phyloP scores from a whole-genome alignment of 1,139 yeast species.

The Hemisphaericaspora xylanilytica region DNA sequence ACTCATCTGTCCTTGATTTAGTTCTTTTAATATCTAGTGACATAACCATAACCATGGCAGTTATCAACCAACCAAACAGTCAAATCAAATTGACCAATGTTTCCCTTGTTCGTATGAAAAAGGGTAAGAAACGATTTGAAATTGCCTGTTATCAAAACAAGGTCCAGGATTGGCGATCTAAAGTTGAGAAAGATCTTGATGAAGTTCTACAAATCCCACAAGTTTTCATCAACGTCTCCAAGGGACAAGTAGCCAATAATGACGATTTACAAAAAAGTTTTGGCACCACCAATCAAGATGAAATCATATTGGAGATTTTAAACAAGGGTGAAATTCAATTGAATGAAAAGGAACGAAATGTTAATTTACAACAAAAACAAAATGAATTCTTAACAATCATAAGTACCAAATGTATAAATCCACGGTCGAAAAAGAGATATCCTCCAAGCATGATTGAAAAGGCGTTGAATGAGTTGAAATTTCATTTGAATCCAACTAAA shows the following conservation, averaged over 20 bases:
- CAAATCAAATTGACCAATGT: constrained; percentile 92
- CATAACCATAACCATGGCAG: constrained; percentile 40
- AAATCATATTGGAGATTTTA: constrained; percentile 74
- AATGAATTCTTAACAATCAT: constrained; percentile 82
- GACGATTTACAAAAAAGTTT: constrained; percentile 77
- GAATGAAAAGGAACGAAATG: constrained; percentile 88
- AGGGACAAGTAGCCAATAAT: constrained; percentile 89
- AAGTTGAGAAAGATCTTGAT: constrained; percentile 88
- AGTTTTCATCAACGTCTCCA: constrained; percentile 87
- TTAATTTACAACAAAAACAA: constrained; percentile 69
- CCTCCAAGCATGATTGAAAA: constrained; percentile 94
- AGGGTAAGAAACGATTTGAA: constrained; percentile 88
- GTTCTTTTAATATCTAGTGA: background rate
- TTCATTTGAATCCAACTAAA: constrained; percentile 74
- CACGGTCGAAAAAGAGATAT: constrained; percentile 82
- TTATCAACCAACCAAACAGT: constrained; percentile 79
- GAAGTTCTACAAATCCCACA: constrained; percentile 97
- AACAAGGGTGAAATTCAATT: constrained; percentile 92
- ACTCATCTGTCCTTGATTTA: too few relatives aligned
- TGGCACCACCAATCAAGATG: constrained; percentile 72
- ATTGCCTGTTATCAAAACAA: constrained; percentile 96
- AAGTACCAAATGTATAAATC: constrained; percentile 89
- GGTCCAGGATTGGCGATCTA: constrained; percentile 91
- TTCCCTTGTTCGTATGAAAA: constrained; percentile 85
- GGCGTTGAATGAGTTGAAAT: constrained; percentile 75